These are phyloP conservation scores for Aspergillus mulundensis DNA, from an alignment of 495 filamentous ascomycete genomes.

Conservation along the genomic window DNA sequence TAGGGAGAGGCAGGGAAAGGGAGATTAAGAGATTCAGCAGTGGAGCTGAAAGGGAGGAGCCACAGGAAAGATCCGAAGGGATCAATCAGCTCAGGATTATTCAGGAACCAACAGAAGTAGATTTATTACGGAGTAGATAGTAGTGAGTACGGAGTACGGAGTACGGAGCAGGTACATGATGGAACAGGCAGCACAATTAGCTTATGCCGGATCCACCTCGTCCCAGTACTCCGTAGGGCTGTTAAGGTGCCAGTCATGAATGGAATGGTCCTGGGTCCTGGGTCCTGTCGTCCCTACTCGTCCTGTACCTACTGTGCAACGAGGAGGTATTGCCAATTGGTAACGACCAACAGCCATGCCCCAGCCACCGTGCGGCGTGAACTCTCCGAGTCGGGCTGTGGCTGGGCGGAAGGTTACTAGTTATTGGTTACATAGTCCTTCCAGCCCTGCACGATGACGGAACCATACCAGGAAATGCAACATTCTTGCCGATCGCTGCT, in stretches of 20 bases:
- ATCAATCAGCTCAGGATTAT: conserved; percentile 1
- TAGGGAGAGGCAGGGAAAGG: not conserved
- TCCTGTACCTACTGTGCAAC: too few species aligned
- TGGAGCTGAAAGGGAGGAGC: not conserved
- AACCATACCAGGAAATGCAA: not conserved
- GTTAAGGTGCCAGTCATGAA: too few species aligned
- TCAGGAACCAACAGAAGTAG: not conserved
- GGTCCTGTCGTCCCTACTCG: too few species aligned
- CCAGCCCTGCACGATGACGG: not conserved
- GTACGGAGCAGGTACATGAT: too few species aligned
- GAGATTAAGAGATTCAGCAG: not conserved
- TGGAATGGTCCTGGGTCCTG: too few species aligned
- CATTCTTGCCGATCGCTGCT: not conserved
- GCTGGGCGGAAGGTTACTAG: not conserved
- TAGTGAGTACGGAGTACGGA: too few species aligned
- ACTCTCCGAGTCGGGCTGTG: not conserved
- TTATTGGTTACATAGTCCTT: too few species aligned
- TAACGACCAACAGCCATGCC: not conserved
- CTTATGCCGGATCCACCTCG: too few species aligned
- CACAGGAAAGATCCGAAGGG: not conserved
- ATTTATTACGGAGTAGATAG: not conserved
- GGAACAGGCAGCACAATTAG: not conserved
- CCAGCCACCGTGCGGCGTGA: not conserved
- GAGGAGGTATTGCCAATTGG: too few species aligned
- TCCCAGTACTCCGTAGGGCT: too few species aligned